Conservation (phyloP, 306 rosid species). For the Argentina anserina region DNA sequence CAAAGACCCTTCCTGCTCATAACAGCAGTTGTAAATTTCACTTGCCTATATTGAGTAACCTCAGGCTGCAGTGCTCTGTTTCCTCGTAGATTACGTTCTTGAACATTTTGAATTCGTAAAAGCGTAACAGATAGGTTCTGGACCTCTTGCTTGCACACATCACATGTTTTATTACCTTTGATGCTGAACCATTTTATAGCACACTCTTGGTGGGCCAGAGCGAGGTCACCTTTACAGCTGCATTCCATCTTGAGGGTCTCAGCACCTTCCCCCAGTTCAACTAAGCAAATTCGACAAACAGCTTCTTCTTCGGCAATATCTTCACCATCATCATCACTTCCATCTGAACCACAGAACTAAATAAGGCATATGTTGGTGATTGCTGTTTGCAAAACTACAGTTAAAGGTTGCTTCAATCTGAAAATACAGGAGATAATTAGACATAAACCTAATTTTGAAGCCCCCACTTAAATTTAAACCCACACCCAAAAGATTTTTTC, state of each 20-base stretch:
- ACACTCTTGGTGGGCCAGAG: conserved; percentile 77
- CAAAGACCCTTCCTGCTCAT: not conserved
- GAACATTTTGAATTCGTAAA: conserved; percentile 40
- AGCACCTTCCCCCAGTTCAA: conserved; percentile 63
- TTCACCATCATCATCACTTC: conserved; percentile 54
- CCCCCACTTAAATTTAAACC: too few species aligned
- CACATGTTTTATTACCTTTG: conserved; percentile 81
- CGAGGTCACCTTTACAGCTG: conserved; percentile 90
- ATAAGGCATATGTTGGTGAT: conserved; percentile 34
- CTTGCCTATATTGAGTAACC: conserved; percentile 57
- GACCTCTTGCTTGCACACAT: conserved; percentile 82
- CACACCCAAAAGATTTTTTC: too few species aligned
- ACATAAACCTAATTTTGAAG: too few species aligned
- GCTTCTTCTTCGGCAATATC: conserved; percentile 75
- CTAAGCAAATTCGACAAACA: conserved; percentile 78
- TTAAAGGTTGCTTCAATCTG: conserved; percentile 18
- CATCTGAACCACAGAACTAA: conserved; percentile 55
- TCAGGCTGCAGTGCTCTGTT: conserved; percentile 33
- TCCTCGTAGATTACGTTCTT: conserved; percentile 29
- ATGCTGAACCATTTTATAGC: conserved; percentile 83
- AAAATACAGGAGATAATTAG: too few species aligned
- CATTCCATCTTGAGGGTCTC: conserved; percentile 80
- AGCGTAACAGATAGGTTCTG: conserved; percentile 76
- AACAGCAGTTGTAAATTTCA: conserved; percentile 9
- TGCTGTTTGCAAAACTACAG: conserved; percentile 21